Conservation (phyloP, 768 basidiomycete genomes). For the Candolleomyces efflorescens region DNA sequence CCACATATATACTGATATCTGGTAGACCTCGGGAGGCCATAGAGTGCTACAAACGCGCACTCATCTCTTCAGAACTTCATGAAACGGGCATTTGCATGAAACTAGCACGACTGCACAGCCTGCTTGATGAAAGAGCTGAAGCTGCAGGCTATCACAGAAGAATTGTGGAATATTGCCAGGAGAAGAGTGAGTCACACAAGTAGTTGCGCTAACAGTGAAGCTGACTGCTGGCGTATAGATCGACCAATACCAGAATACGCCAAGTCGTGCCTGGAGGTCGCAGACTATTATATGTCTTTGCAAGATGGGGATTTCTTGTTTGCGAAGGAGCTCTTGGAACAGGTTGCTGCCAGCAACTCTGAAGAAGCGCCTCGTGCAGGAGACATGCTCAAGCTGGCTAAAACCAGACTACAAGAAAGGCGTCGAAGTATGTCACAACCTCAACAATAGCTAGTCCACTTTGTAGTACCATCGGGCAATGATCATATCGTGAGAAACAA, state of each 20-base stretch:
- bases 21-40: conserved; percentile 81
- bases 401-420: conserved; percentile 28
- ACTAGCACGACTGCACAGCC: conserved; percentile 67
- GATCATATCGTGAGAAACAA: conserved; percentile 12
- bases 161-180: conserved; percentile 68
- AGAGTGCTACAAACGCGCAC: conserved; percentile 86
- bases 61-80: conserved; percentile 74
- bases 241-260: conserved; percentile 76
- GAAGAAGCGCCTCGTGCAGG: conserved; percentile 75
- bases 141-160: conserved; percentile 79
- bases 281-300: conserved; percentile 67
- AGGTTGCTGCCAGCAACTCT: conserved; percentile 72
- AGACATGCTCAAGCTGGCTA: conserved; percentile 63
- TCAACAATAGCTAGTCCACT: too few relatives aligned
- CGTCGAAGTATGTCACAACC: not conserved
- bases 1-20: not conserved
- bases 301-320: conserved; percentile 62
- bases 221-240: conserved; percentile 35
- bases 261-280: conserved; percentile 80
- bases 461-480: too few relatives aligned
- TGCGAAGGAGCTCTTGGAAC: conserved; percentile 70
- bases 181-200: conserved; percentile 45
- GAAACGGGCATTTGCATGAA: conserved; percentile 72
- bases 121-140: conserved; percentile 60
- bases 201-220: conserved; percentile 17